These are phyloP conservation scores for Pyrrhoderma noxium DNA, from an alignment of 1,284 basidiomycete genomes.

Conservation along the genomic window DNA sequence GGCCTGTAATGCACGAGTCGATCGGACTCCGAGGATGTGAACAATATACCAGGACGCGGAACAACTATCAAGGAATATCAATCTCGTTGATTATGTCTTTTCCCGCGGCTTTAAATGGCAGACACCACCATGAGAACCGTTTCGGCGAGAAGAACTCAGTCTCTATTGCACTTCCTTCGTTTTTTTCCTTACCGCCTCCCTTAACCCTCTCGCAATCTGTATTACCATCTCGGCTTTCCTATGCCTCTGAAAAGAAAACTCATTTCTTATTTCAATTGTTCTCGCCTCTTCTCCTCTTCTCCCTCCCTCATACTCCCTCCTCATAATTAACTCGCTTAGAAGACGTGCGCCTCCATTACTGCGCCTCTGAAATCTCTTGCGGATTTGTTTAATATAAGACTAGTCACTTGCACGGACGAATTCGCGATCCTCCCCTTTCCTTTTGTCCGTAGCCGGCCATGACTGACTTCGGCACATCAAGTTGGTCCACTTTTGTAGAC, in stretches of 20 bases:
- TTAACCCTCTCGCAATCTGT: neutral
- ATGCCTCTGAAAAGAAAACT: neutral
- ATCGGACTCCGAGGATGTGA: too few species aligned
- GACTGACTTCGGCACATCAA: slow-evolving; percentile 7
- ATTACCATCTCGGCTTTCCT: neutral
- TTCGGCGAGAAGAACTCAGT: too few species aligned
- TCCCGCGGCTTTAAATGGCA: too few species aligned
- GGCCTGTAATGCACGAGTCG: too few species aligned
- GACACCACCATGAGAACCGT: too few species aligned
- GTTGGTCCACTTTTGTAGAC: slow-evolving; percentile 5
- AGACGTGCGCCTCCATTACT: too few species aligned
- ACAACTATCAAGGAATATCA: too few species aligned
- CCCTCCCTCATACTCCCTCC: neutral
- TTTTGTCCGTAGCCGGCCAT: neutral
- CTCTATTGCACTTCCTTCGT: too few species aligned
- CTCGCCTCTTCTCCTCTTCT: neutral
- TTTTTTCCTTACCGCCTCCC: neutral
- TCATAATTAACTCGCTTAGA: neutral
- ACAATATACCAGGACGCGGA: too few species aligned
- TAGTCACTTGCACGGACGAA: neutral
- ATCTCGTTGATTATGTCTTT: too few species aligned
- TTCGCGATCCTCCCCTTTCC: neutral
- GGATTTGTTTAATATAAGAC: too few species aligned
- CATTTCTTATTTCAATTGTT: neutral
- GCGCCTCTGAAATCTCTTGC: too few species aligned